Conservation (phyloP, 1,284 basidiomycete genomes). For the Tilletia caries region DNA sequence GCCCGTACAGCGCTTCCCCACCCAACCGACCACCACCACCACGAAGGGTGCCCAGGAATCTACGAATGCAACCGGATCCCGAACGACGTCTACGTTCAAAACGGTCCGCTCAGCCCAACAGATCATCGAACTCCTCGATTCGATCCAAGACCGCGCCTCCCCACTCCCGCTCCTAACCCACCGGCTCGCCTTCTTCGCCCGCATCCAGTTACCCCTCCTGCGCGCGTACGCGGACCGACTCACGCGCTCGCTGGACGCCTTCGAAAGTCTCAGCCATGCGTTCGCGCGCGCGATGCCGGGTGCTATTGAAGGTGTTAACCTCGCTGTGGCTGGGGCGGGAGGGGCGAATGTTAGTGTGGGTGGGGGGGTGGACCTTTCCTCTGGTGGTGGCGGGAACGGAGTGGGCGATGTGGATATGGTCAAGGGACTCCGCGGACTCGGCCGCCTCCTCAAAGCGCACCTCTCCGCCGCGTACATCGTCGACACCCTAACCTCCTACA, state of each 20-base stretch:
- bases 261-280: constrained; percentile 80
- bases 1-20: constrained; percentile 1
- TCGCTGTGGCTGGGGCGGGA: not conserved
- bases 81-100: not conserved
- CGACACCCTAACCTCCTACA: constrained; percentile 37
- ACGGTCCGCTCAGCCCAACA: constrained; percentile 41
- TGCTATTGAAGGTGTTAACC: constrained; percentile 49
- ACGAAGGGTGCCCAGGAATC: not conserved
- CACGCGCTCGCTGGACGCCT: constrained; percentile 80
- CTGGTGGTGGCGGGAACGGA: constrained; percentile 1
- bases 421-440: constrained; percentile 42
- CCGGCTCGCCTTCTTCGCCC: constrained; percentile 74
- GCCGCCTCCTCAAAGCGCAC: constrained; percentile 42
- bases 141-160: constrained; percentile 73
- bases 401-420: constrained; percentile 40
- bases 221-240: constrained; percentile 74
- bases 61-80: not conserved
- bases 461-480: constrained; percentile 36
- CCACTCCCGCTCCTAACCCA: constrained; percentile 75
- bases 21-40: not conserved
- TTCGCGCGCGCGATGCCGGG: constrained; percentile 88
- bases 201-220: constrained; percentile 79
- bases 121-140: constrained; percentile 34
- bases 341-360: not conserved
- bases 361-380: too few relatives aligned